phyloP scores from a whole-genome alignment of 441 rosid species.

The Capsella rubella region DNA sequence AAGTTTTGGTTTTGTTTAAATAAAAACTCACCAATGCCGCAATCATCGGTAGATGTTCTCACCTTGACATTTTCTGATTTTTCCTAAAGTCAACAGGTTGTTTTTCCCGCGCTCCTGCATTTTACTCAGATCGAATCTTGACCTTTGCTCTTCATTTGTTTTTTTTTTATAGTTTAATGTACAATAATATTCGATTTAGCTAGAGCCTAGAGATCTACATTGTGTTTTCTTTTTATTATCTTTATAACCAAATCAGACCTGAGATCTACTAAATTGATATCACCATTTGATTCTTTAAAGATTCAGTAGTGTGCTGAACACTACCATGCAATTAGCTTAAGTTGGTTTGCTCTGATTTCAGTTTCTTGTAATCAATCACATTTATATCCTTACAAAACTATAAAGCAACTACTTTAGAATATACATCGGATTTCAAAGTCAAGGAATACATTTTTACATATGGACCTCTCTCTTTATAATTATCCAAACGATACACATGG shows the following conservation, averaged over 20 bases:
- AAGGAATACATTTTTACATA: background rate
- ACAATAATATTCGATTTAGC: background rate
- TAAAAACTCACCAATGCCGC: conserved; percentile 53
- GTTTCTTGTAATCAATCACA: background rate
- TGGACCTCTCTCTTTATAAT: background rate
- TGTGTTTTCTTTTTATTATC: background rate
- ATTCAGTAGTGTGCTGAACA: no score
- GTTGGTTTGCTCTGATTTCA: background rate
- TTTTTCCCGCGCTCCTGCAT: conserved; percentile 30
- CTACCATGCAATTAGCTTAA: no score
- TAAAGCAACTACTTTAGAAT: background rate
- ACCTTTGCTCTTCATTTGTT: conserved; percentile 11
- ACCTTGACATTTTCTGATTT: conserved; percentile 16
- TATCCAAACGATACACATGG: conserved; percentile 23
- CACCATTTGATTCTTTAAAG: background rate
- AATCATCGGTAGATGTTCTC: conserved; percentile 63
- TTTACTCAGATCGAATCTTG: conserved; percentile 30
- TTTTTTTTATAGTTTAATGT: background rate
- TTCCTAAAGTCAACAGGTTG: conserved; percentile 36
- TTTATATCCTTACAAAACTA: background rate
- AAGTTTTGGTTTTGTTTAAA: background rate
- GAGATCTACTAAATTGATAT: conserved; percentile 11
- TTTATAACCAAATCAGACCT: background rate
- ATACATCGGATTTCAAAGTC: background rate
- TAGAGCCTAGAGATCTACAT: background rate